Evolutionary conservation across 805 yeast genomes (phyloP).

Genomic region (Nematodospora valgi): DNA sequence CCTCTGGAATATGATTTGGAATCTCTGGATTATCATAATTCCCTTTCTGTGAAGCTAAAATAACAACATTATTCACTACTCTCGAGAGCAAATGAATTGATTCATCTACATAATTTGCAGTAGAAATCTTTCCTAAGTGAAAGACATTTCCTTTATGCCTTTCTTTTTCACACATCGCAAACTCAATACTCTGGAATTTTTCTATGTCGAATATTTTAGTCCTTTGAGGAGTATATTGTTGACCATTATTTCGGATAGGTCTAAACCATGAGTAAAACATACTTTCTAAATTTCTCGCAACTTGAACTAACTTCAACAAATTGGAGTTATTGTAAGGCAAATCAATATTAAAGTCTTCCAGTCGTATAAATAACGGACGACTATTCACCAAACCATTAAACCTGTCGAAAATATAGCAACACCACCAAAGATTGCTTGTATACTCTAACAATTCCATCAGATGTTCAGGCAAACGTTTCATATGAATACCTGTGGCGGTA

Average conservation of each 20-base stretch:
- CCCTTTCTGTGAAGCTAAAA: conserved; percentile 24
- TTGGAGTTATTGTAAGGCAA: conserved; percentile 24
- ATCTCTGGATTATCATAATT: conserved; percentile 21
- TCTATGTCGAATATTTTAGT: conserved; percentile 22
- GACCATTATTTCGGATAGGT: conserved; percentile 19
- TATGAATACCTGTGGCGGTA: conserved; percentile 23
- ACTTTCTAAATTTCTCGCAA: conserved; percentile 23
- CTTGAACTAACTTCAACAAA: conserved; percentile 23
- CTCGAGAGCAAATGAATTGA: conserved; percentile 24
- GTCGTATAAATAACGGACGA: conserved; percentile 24
- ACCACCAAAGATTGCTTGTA: conserved; percentile 31
- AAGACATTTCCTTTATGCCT: conserved; percentile 3
- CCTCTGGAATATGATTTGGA: conserved; percentile 21
- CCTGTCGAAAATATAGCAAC: conserved; percentile 29
- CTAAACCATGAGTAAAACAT: conserved; percentile 20
- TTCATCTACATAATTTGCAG: conserved; percentile 15
- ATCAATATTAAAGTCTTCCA: conserved; percentile 32
- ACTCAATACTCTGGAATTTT: conserved; percentile 24
- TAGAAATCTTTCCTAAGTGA: background rate
- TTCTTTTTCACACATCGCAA: conserved; percentile 22
- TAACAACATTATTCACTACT: conserved; percentile 24
- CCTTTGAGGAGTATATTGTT: conserved; percentile 1
- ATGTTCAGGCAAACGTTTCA: conserved; percentile 15
- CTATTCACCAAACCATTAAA: conserved; percentile 27
- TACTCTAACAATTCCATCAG: conserved; percentile 13